These are phyloP conservation scores for Coprinopsis cinerea DNA, from an alignment of 768 basidiomycete genomes.

Conservation along the genomic window DNA sequence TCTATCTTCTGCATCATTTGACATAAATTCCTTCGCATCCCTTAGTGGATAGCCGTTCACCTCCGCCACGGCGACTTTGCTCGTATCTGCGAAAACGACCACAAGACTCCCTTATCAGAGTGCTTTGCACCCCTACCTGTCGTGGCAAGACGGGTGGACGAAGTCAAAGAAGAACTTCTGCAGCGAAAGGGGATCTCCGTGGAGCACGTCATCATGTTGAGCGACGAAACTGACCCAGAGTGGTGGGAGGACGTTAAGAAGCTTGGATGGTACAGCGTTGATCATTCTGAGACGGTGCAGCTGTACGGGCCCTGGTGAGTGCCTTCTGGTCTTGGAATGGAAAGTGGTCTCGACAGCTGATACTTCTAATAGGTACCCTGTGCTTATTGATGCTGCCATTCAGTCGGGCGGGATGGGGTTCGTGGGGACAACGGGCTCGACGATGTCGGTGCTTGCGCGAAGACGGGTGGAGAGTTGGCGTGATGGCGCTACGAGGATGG, in stretches of 20 bases:
- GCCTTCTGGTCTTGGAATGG: background rate
- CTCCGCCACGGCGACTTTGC: conserved; percentile 51
- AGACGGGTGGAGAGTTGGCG: conserved; percentile 63
- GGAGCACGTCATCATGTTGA: conserved; percentile 54
- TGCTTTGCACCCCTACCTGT: conserved; percentile 49
- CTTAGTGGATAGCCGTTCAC: conserved; percentile 52
- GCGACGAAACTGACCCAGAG: conserved; percentile 48
- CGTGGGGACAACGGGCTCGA: conserved; percentile 65
- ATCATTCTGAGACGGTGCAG: conserved; percentile 44
- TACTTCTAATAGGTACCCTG: conserved; percentile 48
- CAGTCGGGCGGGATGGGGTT: conserved; percentile 64
- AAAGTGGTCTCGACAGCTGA: no score
- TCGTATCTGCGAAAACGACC: conserved; percentile 32
- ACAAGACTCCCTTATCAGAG: conserved; percentile 24
- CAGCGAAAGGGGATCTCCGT: conserved; percentile 38
- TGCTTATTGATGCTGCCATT: conserved; percentile 67
- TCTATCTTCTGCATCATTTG: background rate
- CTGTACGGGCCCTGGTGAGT: conserved; percentile 44
- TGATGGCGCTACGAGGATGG: conserved; percentile 42
- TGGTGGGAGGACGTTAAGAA: conserved; percentile 50
- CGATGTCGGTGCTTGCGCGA: conserved; percentile 61
- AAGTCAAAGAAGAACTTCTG: conserved; percentile 44
- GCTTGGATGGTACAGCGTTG: conserved; percentile 46
- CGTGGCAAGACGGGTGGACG: conserved; percentile 48
- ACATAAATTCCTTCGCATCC: background rate